Evolutionary conservation across 176 grass and related monocot species (phyloP).

Genomic region (Carex myosuroides): DNA sequence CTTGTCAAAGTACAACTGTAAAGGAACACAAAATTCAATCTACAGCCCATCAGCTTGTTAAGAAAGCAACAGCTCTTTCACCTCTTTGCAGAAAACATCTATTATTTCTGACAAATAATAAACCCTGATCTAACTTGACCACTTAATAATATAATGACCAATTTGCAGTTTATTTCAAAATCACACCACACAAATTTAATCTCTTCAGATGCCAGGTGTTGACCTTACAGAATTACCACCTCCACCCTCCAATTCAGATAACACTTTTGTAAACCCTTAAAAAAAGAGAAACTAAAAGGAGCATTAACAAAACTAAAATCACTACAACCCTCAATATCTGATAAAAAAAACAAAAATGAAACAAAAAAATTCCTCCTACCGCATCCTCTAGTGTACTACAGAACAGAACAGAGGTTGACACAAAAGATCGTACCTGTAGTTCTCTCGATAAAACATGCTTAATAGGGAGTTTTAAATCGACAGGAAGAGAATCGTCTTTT

Average conservation of each 20-base stretch:
- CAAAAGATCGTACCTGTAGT: constrained; percentile 41
- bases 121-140: neutral
- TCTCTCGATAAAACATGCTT: constrained; percentile 95
- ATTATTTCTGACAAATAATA: neutral
- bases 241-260: neutral
- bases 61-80: neutral
- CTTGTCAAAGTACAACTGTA: constrained; percentile 94
- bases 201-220: constrained; percentile 1
- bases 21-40: neutral
- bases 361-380: neutral
- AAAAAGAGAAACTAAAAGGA: neutral
- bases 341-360: neutral
- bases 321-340: neutral
- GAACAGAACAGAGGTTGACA: neutral
- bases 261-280: neutral
- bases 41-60: neutral
- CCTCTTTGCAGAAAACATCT: neutral
- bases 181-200: neutral
- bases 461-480: constrained; percentile 90
- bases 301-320: constrained; percentile 1
- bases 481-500: constrained; percentile 69
- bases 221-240: neutral
- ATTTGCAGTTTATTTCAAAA: neutral
- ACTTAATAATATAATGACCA: neutral
- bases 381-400: neutral